These are phyloP conservation scores for Eimeria sp. DNA, from an alignment of 169 alveolate genomes.

Conservation along the genomic window DNA sequence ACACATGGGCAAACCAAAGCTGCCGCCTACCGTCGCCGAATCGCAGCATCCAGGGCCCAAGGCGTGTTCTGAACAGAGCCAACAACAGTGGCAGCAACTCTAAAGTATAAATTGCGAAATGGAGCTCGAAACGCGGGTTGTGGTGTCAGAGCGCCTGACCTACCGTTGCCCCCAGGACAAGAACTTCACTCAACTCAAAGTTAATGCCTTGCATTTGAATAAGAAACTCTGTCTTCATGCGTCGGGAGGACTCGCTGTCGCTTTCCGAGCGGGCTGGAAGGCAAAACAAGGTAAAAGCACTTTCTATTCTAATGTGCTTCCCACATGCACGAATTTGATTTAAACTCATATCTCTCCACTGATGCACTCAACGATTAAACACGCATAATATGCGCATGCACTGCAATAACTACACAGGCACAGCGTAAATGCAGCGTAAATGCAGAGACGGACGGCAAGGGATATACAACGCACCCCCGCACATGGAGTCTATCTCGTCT, in stretches of 20 bases:
- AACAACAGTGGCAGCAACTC: neutral
- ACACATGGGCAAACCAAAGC: neutral
- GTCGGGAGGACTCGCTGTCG: slow-evolving; percentile 98
- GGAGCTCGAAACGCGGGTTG: neutral
- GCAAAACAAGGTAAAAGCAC: neutral
- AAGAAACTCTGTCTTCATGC: slow-evolving; percentile 99
- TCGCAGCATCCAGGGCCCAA: slow-evolving; percentile 99
- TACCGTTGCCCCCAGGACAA: slow-evolving; percentile 96
- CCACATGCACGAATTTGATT: neutral
- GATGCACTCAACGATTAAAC: neutral
- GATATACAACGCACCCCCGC: slow-evolving; percentile 91
- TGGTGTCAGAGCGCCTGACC: neutral
- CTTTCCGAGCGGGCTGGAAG: slow-evolving; percentile 91
- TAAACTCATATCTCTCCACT: neutral
- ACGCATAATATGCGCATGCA: neutral
- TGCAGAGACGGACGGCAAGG: neutral
- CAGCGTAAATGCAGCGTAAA: too few species aligned
- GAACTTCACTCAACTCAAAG: slow-evolving; percentile 91
- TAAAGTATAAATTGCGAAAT: neutral
- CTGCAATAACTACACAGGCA: neutral
- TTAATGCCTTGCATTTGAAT: slow-evolving; percentile 98
- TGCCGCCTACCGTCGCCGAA: slow-evolving; percentile 95
- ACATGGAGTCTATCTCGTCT: slow-evolving; percentile 99
- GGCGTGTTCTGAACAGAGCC: slow-evolving; percentile 92
- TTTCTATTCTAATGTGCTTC: neutral